Evolutionary conservation across 768 basidiomycete genomes (phyloP).

Genomic region (Tricholoma matsutake): DNA sequence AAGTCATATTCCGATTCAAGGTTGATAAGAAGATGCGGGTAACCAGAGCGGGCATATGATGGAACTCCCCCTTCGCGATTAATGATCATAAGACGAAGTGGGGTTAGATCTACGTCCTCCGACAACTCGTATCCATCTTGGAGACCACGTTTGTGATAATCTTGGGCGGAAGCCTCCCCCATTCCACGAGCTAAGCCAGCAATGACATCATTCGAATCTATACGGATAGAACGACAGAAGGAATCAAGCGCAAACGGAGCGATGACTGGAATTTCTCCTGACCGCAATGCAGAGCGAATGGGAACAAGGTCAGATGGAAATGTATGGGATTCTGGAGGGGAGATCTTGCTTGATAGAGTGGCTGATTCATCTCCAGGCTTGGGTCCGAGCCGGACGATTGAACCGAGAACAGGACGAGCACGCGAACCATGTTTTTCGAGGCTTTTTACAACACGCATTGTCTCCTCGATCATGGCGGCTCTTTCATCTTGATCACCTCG

Average conservation of each 20-base stretch:
- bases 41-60: slow-evolving; percentile 92
- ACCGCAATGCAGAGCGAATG: slow-evolving; percentile 83
- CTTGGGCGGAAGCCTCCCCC: slow-evolving; percentile 49
- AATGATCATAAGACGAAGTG: slow-evolving; percentile 95
- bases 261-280: slow-evolving; percentile 96
- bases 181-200: slow-evolving; percentile 86
- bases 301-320: slow-evolving; percentile 75
- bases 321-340: slow-evolving; percentile 74
- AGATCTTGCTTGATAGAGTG: slow-evolving; percentile 28
- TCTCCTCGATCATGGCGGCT: slow-evolving; percentile 66
- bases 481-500: slow-evolving; percentile 72
- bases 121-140: slow-evolving; percentile 39
- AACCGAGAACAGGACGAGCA: slow-evolving; percentile 85
- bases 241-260: slow-evolving; percentile 92
- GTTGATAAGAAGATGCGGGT: slow-evolving; percentile 96
- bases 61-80: slow-evolving; percentile 96
- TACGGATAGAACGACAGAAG: slow-evolving; percentile 79
- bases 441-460: slow-evolving; percentile 77
- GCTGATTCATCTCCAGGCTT: slow-evolving; percentile 48
- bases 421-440: slow-evolving; percentile 84
- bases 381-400: slow-evolving; percentile 81
- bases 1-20: slow-evolving; percentile 81
- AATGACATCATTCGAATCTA: slow-evolving; percentile 86
- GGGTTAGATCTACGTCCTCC: slow-evolving; percentile 77
- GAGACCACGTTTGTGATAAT: slow-evolving; percentile 21